Evolutionary conservation across 257 asterid genomes (phyloP), one percentile per base, ranked within the genome.

Genomic region (Haberlea rhodopensis): DNA sequence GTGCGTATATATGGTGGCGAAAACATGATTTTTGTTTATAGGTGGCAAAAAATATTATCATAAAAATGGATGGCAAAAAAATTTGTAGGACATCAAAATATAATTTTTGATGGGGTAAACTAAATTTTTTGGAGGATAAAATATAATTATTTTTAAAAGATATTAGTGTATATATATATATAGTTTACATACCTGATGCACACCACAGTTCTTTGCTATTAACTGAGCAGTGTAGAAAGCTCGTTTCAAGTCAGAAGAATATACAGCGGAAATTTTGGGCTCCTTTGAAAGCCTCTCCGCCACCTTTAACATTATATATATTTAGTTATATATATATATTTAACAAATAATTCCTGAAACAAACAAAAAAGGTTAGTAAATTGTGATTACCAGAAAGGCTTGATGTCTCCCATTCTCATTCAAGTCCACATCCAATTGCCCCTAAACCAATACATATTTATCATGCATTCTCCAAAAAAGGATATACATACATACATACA

Each of bases 391-490:
- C 23, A 81, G 96, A 63, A 57, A 59, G 21, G 96, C 98, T 69
- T 91, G 98, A 72, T 81, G 76, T 69, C 89, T 81, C 54, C 98
- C 98, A 10, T 56, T 72, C 49, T 84, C 92, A 21, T 89, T 91
- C 31, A 91, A 75, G 57, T 85, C 96, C 52, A 91, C 91, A 73
- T 91, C 98, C 65, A 87, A 69, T 69, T 89, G 97, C 60, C 97
- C 98, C 97, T 91, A 68, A 28, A 23, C 52, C 57, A 34, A 59
- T 53, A 62, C 62, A 51, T 18, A 56, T 6, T 23, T 43, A 67
- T 64, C 60, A 62, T 18, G n/a, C 9, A 15, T 32, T 52, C 26
- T 66, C 58, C 24, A 23, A 59, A n/a, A 25, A 16, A 8, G 28
- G 20, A 32, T 43, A 60, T 18, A 45, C 2, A 52, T 40, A 52